Conservation (phyloP, 129 eudicot species). For the Helianthus annuus region DNA sequence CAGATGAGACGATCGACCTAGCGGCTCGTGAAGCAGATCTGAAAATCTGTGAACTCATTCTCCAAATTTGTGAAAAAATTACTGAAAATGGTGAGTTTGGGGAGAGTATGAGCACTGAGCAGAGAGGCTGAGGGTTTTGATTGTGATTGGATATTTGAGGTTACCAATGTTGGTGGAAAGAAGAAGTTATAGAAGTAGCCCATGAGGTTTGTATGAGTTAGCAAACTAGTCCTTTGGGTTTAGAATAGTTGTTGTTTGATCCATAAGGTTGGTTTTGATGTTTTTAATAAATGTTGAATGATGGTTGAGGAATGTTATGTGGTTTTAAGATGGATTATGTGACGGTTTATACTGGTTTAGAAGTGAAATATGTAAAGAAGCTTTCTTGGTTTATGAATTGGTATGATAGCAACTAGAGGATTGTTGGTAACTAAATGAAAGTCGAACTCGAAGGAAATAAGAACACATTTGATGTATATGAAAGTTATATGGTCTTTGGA, state of each 20-base stretch:
- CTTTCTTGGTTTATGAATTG: background rate
- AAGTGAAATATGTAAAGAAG: background rate
- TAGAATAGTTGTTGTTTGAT: background rate
- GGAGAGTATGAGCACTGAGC: constrained; percentile 11
- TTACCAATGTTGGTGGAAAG: constrained; percentile 17
- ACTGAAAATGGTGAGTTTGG: constrained; percentile 6
- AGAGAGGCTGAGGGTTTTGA: constrained; percentile 18
- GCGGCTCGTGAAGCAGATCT: constrained; percentile 79
- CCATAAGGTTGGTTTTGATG: background rate
- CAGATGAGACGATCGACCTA: constrained; percentile 50
- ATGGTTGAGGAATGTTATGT: background rate
- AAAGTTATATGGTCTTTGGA: background rate
- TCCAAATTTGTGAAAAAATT: background rate
- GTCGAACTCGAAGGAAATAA: too few relatives aligned
- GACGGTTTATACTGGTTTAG: background rate
- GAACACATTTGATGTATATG: background rate
- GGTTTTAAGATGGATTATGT: background rate
- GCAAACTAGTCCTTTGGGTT: constrained; percentile 9
- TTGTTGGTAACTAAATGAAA: background rate
- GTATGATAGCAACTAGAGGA: background rate
- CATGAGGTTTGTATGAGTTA: constrained; percentile 20
- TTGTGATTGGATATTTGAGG: constrained; percentile 38
- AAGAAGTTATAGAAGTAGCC: background rate
- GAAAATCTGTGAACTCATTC: constrained; percentile 74
- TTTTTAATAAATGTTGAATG: background rate